Percentiles rank a stretch among this genome's conserved stretches.
phyloP scores from a whole-genome alignment of 2,329 filamentous ascomycete species.

The Colletotrichum tamarilloi region DNA sequence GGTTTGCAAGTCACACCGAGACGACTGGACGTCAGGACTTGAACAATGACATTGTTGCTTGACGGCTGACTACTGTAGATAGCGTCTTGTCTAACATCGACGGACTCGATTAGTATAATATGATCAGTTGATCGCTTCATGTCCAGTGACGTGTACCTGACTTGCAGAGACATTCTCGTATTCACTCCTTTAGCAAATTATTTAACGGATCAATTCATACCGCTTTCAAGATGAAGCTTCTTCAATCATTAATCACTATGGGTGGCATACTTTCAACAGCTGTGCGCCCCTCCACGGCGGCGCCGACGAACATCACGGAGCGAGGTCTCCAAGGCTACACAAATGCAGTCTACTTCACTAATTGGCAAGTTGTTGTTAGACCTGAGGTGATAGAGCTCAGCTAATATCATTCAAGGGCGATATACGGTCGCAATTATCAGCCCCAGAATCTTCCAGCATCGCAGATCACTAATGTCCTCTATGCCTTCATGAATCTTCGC shows the following conservation, averaged over 20 bases:
- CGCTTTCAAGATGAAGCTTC: not conserved
- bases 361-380: conserved; percentile 52
- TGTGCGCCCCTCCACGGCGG: not conserved
- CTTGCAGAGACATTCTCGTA: not conserved
- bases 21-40: conserved; percentile 4
- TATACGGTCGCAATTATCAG: conserved; percentile 79
- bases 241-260: conserved; percentile 1
- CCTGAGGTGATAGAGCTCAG: not conserved
- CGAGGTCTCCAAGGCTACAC: conserved; percentile 44
- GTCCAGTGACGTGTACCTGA: not conserved
- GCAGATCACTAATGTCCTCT: conserved; percentile 82
- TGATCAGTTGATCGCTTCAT: conserved; percentile 25
- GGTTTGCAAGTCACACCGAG: not conserved
- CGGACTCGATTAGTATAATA: conserved; percentile 25
- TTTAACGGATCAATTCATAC: not conserved
- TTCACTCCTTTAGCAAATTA: not conserved
- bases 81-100: not conserved
- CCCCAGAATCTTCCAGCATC: conserved; percentile 76
- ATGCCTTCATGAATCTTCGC: conserved; percentile 81
- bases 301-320: not conserved
- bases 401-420: conserved; percentile 60
- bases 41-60: not conserved
- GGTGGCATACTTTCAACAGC: not conserved
- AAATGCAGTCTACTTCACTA: conserved; percentile 60
- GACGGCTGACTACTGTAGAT: not conserved